Evolutionary conservation across 1,284 basidiomycete species (phyloP).

Genomic region (Puccinia hordei): DNA sequence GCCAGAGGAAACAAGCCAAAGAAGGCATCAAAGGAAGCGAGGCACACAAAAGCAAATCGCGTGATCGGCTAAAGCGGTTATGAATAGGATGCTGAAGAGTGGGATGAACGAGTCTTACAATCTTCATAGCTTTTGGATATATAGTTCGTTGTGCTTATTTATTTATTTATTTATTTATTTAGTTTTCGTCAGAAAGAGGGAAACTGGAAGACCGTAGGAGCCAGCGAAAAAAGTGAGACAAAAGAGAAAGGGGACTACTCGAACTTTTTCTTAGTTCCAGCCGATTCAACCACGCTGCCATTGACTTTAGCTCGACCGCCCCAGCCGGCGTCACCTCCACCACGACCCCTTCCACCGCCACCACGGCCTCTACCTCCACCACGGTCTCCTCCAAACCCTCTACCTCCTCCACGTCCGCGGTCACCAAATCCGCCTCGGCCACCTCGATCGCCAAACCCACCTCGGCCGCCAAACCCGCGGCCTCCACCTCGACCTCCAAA

Average conservation of each 20-base stretch:
- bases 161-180: too few species aligned
- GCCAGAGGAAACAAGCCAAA: too few species aligned
- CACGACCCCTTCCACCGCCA: slow-evolving; percentile 60
- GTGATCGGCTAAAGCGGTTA: too few species aligned
- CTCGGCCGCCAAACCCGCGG: slow-evolving; percentile 53
- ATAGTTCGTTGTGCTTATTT: too few species aligned
- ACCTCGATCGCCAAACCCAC: slow-evolving; percentile 56
- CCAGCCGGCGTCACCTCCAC: slow-evolving; percentile 53
- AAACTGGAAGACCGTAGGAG: background rate
- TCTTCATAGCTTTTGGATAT: background rate
- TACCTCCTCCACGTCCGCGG: slow-evolving; percentile 57
- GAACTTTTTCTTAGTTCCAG: slow-evolving; percentile 49
- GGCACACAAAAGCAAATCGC: too few species aligned
- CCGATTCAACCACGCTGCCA: slow-evolving; percentile 37
- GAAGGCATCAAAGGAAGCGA: too few species aligned
- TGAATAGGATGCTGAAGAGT: too few species aligned
- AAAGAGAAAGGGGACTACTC: slow-evolving; percentile 1
- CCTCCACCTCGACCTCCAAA: slow-evolving; percentile 50
- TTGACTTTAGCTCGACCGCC: slow-evolving; percentile 43
- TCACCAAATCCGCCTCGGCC: slow-evolving; percentile 36
- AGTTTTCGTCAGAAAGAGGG: too few species aligned
- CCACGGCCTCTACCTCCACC: slow-evolving; percentile 62
- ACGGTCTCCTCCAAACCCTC: slow-evolving; percentile 61
- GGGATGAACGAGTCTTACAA: too few species aligned
- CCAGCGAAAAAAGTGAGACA: background rate